Base-by-base conservation (phyloP, 106 monocot genomes). In the Apostasia ramifera region DNA sequence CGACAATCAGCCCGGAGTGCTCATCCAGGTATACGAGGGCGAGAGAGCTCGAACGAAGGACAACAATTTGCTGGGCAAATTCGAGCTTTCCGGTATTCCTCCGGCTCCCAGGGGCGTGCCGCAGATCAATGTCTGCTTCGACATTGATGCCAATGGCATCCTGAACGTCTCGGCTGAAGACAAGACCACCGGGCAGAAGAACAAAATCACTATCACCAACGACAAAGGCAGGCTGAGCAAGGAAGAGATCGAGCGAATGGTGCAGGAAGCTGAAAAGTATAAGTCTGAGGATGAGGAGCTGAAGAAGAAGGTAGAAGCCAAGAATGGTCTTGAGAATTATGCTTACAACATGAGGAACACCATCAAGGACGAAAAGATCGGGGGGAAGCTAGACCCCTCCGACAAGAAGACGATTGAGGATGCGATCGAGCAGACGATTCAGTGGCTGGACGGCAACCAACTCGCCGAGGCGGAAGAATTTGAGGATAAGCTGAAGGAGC, bases 141-240 rank as follows among this genome's bases (percentile, higher is more conserved):
- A 89, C 37, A 89, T 89, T 39, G 88, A 88, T 65, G 84, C 81
- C 47, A 84, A 84, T 38, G 79, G 88, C 39, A 81, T 88, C 47
- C 26, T 88, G 66, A 79, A 84, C 37, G 88, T 88, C 13, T 82
- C 84, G 2, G 88, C 88, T 2, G 82, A 88, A 79, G 84, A 88
- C 74, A 88, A 77, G 71, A 83, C 74, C 45, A 87, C 87, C 1
- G 83, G 82, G 15, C 82, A 83, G 74, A 83, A 78, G 82, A 83
- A 83, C 66, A 83, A 83, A 74, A 83, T 83, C 66, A 83, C 82
- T 3, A 83, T 83, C 71, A 83, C 82, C 70, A 83, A 83, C n/a
- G 82, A 83, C 44, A 83, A 83, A 66, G 82, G 82, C 0, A 63
- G 82, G 63, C 53, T 83, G 74, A 77, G 77, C 70, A 83, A 83